Evolutionary conservation across 805 yeast genomes (phyloP), one percentile per base, ranked within the genome.

Genomic region (Cyberlindnera americana): DNA sequence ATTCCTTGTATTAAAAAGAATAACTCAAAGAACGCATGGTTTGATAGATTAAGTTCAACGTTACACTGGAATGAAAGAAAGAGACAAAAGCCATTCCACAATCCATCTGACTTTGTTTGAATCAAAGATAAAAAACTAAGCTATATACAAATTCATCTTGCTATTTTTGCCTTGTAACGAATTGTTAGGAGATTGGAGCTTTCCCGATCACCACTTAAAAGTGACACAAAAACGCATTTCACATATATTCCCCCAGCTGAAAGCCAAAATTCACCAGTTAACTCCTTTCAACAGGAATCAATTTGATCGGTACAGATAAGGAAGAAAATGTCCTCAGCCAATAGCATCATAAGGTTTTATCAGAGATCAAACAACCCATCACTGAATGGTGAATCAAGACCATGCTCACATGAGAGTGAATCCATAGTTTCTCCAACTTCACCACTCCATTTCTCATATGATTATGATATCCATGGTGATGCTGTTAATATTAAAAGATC

Each of bases 21-120:
- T 8, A 33, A 35, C 16, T 47, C 52, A 2, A 53, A 49, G 23
- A 50, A 52, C 24, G 57, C 50, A 3, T 62, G 66, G 66, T 62
- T 62, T 39, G 57, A 57, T 31, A 46, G 66, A 38, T 32, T 62
- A 16, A 57, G 64, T 27, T 59, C 61, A 8, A 60, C 65, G 2
- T 39, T 62, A 23, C 58, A 61, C 34, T 62, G 66, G 66, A 62
- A 62, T 37, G 65, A 60, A 33, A 44, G 66, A 38, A 57, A 58
- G 35, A 44, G 46, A 19, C 66, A 61, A 35, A 62, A 59, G 26
- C 62, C 64, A 1, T 42, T 50, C 31, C 19, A 22, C 14, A 33
- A 37, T 10, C 19, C 37, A 1, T 14, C 26, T 3, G 33, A 29
- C n/a, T 38, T 30, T 14, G 12, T 16, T 3, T 40, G 29, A 26